Percentiles rank a stretch among this genome's conserved stretches.
phyloP scores from a whole-genome alignment of 768 basidiomycete species.

The Termitomyces sp. region DNA sequence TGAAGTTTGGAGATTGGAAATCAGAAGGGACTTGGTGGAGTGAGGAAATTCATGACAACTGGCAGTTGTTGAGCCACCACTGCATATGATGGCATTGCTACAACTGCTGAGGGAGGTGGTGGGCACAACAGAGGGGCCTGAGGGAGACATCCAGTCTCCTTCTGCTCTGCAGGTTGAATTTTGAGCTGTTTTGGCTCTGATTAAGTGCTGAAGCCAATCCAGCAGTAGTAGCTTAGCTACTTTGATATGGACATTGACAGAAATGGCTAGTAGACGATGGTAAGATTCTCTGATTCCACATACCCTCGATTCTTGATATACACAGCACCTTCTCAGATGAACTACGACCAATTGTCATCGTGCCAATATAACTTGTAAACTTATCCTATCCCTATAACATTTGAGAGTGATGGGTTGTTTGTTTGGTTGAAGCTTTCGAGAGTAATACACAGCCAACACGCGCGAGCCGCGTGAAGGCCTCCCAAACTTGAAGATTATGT shows the following conservation, averaged over 20 bases:
- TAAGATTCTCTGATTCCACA: not conserved
- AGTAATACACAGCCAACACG: not conserved
- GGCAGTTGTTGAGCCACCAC: too few relatives aligned
- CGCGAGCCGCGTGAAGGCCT: not conserved
- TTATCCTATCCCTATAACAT: not conserved
- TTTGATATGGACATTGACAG: constrained; percentile 1
- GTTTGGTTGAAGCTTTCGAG: not conserved
- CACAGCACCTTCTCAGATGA: not conserved
- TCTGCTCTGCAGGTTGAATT: too few relatives aligned
- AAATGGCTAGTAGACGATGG: constrained; percentile 8
- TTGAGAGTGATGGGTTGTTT: not conserved
- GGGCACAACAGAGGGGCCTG: too few relatives aligned
- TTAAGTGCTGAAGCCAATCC: too few relatives aligned
- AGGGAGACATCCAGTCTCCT: too few relatives aligned
- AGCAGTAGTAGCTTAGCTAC: too few relatives aligned
- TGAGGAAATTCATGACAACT: too few relatives aligned
- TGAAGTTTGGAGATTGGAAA: too few relatives aligned
- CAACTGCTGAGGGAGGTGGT: too few relatives aligned
- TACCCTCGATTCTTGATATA: not conserved
- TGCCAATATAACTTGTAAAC: not conserved
- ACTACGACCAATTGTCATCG: not conserved
- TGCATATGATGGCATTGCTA: too few relatives aligned
- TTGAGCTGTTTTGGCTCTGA: too few relatives aligned
- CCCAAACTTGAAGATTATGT: constrained; percentile 4
- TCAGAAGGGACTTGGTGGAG: too few relatives aligned